Evolutionary conservation across 1,139 yeast species (phyloP).

Genomic region (Taphrina confusa): DNA sequence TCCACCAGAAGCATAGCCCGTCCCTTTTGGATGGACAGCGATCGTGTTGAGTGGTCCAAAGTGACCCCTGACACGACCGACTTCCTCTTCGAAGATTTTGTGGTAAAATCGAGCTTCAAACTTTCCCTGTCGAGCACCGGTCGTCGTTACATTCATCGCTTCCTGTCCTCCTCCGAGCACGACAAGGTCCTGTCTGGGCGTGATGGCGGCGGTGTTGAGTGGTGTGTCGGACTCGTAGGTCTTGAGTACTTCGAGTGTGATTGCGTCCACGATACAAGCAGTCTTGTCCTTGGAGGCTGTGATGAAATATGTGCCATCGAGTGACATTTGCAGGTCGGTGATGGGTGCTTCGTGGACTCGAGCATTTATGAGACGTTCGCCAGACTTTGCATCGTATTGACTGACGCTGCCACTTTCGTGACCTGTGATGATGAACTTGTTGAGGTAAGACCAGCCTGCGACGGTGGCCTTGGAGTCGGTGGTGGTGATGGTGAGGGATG

Average conservation of each 20-base stretch:
- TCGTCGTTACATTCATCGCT: constrained; percentile 96
- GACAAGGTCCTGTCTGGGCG: constrained; percentile 87
- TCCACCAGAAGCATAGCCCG: constrained; percentile 92
- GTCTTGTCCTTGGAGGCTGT: constrained; percentile 92
- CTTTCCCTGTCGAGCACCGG: constrained; percentile 90
- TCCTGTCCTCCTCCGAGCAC: constrained; percentile 99
- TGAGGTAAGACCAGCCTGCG: constrained; percentile 77
- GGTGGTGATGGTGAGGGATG: constrained; percentile 58
- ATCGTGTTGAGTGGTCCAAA: constrained; percentile 96
- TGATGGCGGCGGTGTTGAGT: constrained; percentile 90
- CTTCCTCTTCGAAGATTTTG: constrained; percentile 90
- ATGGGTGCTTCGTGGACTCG: constrained; percentile 72
- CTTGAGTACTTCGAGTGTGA: constrained; percentile 69
- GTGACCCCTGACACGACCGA: constrained; percentile 97
- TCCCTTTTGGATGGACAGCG: constrained; percentile 93
- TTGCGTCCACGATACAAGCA: constrained; percentile 78
- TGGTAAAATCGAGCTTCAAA: constrained; percentile 96
- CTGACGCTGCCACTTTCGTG: constrained; percentile 84
- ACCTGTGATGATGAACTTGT: constrained; percentile 72
- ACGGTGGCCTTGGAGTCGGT: constrained; percentile 69
- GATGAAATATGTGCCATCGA: constrained; percentile 83
- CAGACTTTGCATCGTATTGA: constrained; percentile 74
- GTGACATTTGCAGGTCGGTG: constrained; percentile 87
- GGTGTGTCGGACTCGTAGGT: constrained; percentile 88
- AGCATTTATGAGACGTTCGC: constrained; percentile 62